Conservation (phyloP, 306 rosid species). For the Prosopis cineraria region DNA sequence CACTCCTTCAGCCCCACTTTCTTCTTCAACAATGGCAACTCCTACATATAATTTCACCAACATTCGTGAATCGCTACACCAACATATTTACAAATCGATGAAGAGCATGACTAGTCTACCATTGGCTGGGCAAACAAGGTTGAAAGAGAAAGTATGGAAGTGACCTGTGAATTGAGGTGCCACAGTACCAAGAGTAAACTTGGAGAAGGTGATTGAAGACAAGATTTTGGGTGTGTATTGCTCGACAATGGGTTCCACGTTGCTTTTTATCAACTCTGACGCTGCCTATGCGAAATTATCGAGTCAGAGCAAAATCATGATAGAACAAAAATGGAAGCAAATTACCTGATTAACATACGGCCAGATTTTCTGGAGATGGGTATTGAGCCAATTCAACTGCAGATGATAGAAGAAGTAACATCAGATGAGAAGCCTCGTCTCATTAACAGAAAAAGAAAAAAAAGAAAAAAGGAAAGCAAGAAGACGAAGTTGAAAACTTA, state of each 20-base stretch:
- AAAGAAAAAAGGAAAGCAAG: background rate
- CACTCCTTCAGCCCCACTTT: slow-evolving; percentile 58
- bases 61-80: slow-evolving; percentile 18
- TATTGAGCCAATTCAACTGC: slow-evolving; percentile 87
- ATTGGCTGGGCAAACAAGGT: background rate
- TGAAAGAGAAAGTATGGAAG: background rate
- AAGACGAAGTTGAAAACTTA: slow-evolving; percentile 41
- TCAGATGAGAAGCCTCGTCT: background rate
- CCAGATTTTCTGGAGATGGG: slow-evolving; percentile 71
- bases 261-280: slow-evolving; percentile 71
- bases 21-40: slow-evolving; percentile 64
- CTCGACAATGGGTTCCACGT: slow-evolving; percentile 77
- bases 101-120: background rate
- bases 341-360: slow-evolving; percentile 76
- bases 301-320: background rate
- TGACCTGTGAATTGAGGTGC: slow-evolving; percentile 91
- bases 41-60: slow-evolving; percentile 50
- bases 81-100: background rate
- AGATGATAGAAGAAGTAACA: slow-evolving; percentile 35
- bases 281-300: slow-evolving; percentile 61
- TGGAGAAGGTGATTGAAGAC: slow-evolving; percentile 79
- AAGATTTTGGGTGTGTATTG: slow-evolving; percentile 66
- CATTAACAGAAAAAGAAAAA: background rate
- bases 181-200: slow-evolving; percentile 86
- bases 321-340: background rate